These are phyloP conservation scores for Pachyrhizus erosus DNA, from an alignment of 306 rosid genomes.

Conservation along the genomic window DNA sequence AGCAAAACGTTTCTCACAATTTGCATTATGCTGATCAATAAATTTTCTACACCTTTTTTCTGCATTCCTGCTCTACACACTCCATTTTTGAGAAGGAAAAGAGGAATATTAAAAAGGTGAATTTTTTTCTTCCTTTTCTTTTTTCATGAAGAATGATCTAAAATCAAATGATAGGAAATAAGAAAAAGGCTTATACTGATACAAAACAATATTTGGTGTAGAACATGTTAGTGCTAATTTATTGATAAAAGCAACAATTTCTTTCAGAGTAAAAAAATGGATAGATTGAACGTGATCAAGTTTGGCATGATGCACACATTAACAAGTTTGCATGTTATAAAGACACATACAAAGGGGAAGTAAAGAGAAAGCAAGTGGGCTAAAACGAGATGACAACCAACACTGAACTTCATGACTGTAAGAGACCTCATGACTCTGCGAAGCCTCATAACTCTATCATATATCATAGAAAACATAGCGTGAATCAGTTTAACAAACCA, in stretches of 20 bases:
- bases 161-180: too few relatives aligned
- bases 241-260: background rate
- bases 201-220: too few relatives aligned
- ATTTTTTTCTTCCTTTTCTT: too few relatives aligned
- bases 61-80: too few relatives aligned
- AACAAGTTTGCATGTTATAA: background rate
- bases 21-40: too few relatives aligned
- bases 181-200: too few relatives aligned
- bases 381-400: conserved; percentile 36
- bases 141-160: too few relatives aligned
- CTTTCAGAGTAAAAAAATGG: background rate
- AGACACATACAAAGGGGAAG: background rate
- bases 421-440: background rate
- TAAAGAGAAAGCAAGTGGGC: conserved; percentile 32
- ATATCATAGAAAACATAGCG: background rate
- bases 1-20: background rate
- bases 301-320: background rate
- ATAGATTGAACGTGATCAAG: conserved; percentile 17
- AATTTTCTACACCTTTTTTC: too few relatives aligned
- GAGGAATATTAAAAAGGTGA: too few relatives aligned
- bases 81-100: too few relatives aligned
- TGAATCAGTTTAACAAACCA: conserved; percentile 16
- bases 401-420: background rate
- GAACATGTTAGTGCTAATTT: background rate
- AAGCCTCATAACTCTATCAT: too few relatives aligned